Percentiles rank a stretch among this genome's conserved stretches.
phyloP scores from a whole-genome alignment of 169 alveolate species.

The Babesia gibsoni region DNA sequence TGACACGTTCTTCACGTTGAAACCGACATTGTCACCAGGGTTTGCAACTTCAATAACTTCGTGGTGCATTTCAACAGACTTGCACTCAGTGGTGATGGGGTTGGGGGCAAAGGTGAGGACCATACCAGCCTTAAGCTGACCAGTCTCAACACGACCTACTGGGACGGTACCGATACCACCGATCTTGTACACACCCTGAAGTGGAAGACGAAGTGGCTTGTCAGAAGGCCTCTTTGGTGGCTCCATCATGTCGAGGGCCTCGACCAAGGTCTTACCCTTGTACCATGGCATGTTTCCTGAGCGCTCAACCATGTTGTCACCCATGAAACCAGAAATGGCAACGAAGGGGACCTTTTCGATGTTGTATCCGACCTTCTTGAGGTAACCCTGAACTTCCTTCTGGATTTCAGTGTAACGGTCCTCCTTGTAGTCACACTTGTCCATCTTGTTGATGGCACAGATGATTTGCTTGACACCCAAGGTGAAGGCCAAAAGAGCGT shows the following conservation, averaged over 20 bases:
- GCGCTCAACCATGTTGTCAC: slow-evolving; percentile 95
- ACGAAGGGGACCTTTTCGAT: slow-evolving; percentile 95
- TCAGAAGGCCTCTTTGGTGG: slow-evolving; percentile 97
- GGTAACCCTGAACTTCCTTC: slow-evolving; percentile 91
- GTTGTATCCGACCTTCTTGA: slow-evolving; percentile 96
- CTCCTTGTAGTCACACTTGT: slow-evolving; percentile 93
- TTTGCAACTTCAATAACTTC: slow-evolving; percentile 93
- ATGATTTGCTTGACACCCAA: slow-evolving; percentile 99
- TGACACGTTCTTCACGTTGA: slow-evolving; percentile 94
- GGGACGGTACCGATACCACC: slow-evolving; percentile 99
- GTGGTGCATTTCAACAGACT: slow-evolving; percentile 98
- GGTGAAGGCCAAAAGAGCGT: slow-evolving; percentile 96
- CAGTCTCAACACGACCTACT: slow-evolving; percentile 98
- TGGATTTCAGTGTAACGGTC: slow-evolving; percentile 95
- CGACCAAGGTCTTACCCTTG: slow-evolving; percentile 94
- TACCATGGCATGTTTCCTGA: slow-evolving; percentile 97
- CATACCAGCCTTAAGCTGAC: slow-evolving; percentile 87
- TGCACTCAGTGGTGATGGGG: slow-evolving; percentile 94
- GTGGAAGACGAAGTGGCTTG: slow-evolving; percentile 96
- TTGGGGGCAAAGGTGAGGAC: slow-evolving; percentile 91
- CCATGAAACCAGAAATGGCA: slow-evolving; percentile 97
- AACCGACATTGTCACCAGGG: slow-evolving; percentile 98
- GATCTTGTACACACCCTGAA: slow-evolving; percentile 97
- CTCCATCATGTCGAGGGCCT: slow-evolving; percentile 93
- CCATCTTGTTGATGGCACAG: slow-evolving; percentile 99